phyloP scores from a whole-genome alignment of 2,329 filamentous ascomycete genomes.

The Mycogone perniciosa region DNA sequence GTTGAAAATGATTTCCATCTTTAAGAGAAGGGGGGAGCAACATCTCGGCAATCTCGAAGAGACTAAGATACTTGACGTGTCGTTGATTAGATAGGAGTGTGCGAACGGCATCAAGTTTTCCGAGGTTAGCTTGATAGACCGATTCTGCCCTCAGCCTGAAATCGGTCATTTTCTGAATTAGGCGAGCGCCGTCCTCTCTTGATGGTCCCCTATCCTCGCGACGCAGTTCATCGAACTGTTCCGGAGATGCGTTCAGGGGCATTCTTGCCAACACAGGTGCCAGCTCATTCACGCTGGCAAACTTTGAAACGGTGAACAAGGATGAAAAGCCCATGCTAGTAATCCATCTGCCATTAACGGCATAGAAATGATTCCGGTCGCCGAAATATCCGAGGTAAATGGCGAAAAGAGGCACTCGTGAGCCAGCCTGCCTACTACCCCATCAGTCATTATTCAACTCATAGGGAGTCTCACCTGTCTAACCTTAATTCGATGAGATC shows the following conservation, averaged over 20 bases:
- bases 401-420: slow-evolving; percentile 42
- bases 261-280: slow-evolving; percentile 29
- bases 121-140: slow-evolving; percentile 43
- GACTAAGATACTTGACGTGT: slow-evolving; percentile 39
- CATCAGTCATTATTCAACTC: slow-evolving; percentile 11
- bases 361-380: slow-evolving; percentile 49
- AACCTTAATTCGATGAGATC: slow-evolving; percentile 47
- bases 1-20: slow-evolving; percentile 32
- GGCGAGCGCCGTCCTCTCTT: slow-evolving; percentile 33
- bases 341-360: slow-evolving; percentile 44
- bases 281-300: slow-evolving; percentile 37
- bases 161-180: slow-evolving; percentile 42
- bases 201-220: slow-evolving; percentile 36
- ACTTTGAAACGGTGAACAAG: slow-evolving; percentile 45
- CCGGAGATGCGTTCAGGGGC: slow-evolving; percentile 21
- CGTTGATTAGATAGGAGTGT: slow-evolving; percentile 31
- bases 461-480: slow-evolving; percentile 1
- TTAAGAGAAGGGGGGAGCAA: slow-evolving; percentile 34
- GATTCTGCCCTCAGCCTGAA: slow-evolving; percentile 39
- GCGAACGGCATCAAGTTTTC: slow-evolving; percentile 41
- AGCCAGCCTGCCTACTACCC: slow-evolving; percentile 24
- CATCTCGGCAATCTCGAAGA: slow-evolving; percentile 44
- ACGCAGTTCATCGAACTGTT: slow-evolving; percentile 27
- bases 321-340: slow-evolving; percentile 36
- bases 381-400: slow-evolving; percentile 48